Base-by-base conservation (phyloP, 495 filamentous ascomycete genomes). In the Staphylotrichum tortipilum region DNA sequence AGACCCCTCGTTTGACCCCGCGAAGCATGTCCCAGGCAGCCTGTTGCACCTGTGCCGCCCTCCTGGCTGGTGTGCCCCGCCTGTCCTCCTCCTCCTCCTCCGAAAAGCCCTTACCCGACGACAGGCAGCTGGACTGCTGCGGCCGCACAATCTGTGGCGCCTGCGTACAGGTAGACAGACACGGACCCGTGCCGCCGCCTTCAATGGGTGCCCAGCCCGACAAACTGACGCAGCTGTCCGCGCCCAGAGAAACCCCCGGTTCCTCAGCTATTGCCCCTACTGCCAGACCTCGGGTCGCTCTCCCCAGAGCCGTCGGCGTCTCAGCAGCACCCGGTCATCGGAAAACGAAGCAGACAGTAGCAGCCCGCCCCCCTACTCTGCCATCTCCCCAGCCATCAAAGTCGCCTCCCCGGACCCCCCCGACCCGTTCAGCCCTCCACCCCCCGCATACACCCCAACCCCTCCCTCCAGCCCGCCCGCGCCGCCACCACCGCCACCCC, bases 101-200 rank as follows among this genome's bases (percentile, higher is more conserved):
- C 11, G 78, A 82, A 64, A 82, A 81, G 58, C 72, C 75, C n/a
- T 59, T 71, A 10, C 64, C 69, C 3, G 59, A 68, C 23, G 66
- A 80, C 56, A 67, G 78, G 9, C 65, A 64, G 30, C 66, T 84
- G 37, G 68, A 71, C 35, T 89, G 86, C 64, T 90, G 86, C 57
- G 66, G 65, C 26, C 73, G 86, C 37, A 64, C 73, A 9, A 85
- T 89, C 53, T 89, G 86, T 59, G 74, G 77, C 3, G 66, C 66
- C 34, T 91, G 86, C 68, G 78, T 84, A 52, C 61, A 70, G 50
- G 82, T 81, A 70, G n/a, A n/a, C n/a, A n/a, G n/a, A n/a, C n/a
- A n/a, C n/a, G n/a, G n/a, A n/a, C n/a, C n/a, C n/a, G n/a, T n/a
- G n/a, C n/a, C 35, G 68, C 79, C 70, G 37, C 68, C 49, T 10